Conservation (phyloP, 2,329 filamentous ascomycete species). For the Fusarium udum region DNA sequence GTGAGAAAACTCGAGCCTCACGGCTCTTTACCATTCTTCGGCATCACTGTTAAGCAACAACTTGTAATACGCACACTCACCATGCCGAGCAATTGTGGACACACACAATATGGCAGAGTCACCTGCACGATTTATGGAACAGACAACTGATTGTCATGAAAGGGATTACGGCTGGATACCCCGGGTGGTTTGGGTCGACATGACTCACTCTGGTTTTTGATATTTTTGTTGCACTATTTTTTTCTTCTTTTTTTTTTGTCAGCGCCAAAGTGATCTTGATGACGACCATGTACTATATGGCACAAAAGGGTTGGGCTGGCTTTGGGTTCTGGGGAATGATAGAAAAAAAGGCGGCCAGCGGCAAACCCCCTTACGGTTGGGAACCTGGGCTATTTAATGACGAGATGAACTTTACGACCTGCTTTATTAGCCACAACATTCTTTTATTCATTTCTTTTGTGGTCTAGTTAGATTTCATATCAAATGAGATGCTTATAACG, state of each 20-base stretch:
- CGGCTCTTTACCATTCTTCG: constrained; percentile 30
- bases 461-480: constrained; percentile 19
- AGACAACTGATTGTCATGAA: constrained; percentile 22
- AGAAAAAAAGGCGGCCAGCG: constrained; percentile 40
- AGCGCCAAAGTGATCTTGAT: constrained; percentile 25
- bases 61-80: constrained; percentile 39
- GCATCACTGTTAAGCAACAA: constrained; percentile 32
- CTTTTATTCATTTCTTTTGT: constrained; percentile 12
- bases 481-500: constrained; percentile 17
- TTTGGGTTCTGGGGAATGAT: constrained; percentile 34
- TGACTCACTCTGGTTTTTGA: constrained; percentile 16
- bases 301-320: constrained; percentile 16
- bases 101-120: constrained; percentile 26
- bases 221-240: not conserved
- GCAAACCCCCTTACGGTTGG: constrained; percentile 32
- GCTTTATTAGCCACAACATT: constrained; percentile 12
- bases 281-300: constrained; percentile 42
- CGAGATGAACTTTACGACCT: constrained; percentile 45
- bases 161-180: constrained; percentile 39
- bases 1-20: constrained; percentile 36
- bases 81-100: constrained; percentile 34
- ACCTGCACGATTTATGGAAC: constrained; percentile 26
- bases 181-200: constrained; percentile 13
- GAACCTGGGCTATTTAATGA: constrained; percentile 39
- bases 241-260: constrained; percentile 23